Percentiles rank a stretch among this genome's conserved stretches.
Conservation (phyloP, 1,284 basidiomycete species). For the Ustilago hordei region DNA sequence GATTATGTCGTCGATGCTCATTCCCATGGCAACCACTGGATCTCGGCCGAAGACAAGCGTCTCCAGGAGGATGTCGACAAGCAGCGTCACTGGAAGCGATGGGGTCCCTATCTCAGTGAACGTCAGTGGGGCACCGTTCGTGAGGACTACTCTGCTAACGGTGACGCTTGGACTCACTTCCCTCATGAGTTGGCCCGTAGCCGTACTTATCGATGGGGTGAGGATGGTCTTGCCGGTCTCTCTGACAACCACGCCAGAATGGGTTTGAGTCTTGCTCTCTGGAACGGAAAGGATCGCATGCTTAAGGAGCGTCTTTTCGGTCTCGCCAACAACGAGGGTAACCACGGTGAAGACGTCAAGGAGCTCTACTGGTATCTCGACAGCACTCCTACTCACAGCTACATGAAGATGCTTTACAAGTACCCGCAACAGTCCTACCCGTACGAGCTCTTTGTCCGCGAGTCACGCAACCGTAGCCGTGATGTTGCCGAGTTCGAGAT, state of each 20-base stretch:
- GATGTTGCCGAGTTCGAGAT: slow-evolving; percentile 93
- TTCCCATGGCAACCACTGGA: slow-evolving; percentile 44
- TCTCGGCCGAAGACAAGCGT: slow-evolving; percentile 69
- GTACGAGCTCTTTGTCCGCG: slow-evolving; percentile 89
- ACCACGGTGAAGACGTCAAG: slow-evolving; percentile 99
- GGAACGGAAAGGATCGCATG: slow-evolving; percentile 95
- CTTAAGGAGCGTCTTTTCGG: slow-evolving; percentile 95
- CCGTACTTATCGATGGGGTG: slow-evolving; percentile 96
- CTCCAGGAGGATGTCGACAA: slow-evolving; percentile 76
- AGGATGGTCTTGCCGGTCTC: slow-evolving; percentile 95
- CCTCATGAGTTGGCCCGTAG: slow-evolving; percentile 94
- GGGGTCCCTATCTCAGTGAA: slow-evolving; percentile 97
- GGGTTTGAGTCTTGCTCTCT: slow-evolving; percentile 88
- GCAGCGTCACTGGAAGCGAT: slow-evolving; percentile 91
- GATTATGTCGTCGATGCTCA: slow-evolving; percentile 47
- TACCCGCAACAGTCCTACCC: slow-evolving; percentile 92
- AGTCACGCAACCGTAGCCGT: slow-evolving; percentile 84
- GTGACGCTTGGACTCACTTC: slow-evolving; percentile 97
- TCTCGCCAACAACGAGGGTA: slow-evolving; percentile 92
- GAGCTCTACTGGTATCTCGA: slow-evolving; percentile 98
- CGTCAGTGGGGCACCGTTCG: slow-evolving; percentile 98
- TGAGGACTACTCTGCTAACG: slow-evolving; percentile 95
- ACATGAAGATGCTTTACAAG: slow-evolving; percentile 99
- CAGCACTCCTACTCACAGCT: slow-evolving; percentile 96
- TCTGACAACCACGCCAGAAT: slow-evolving; percentile 95